phyloP scores from a whole-genome alignment of 116 monocot species.

The Phalaenopsis hybrid region DNA sequence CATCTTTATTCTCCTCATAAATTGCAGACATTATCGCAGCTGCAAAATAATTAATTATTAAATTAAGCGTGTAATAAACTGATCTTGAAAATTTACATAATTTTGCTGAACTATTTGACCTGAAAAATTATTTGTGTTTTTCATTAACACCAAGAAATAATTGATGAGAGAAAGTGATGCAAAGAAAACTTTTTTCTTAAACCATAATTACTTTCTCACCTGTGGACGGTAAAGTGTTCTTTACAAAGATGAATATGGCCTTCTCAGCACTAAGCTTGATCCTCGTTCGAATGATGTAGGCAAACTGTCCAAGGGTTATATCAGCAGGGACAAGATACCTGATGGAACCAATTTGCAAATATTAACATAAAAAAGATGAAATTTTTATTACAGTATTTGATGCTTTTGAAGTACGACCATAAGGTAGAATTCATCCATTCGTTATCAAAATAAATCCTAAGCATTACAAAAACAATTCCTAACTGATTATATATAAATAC shows the following conservation, averaged over 20 bases:
- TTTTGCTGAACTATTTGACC: no score
- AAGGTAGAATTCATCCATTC: no score
- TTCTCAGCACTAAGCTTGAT: slow-evolving; percentile 47
- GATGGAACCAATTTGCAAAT: neutral
- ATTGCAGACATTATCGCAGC: slow-evolving; percentile 50
- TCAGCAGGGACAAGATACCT: slow-evolving; percentile 57
- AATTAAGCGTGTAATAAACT: neutral
- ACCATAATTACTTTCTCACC: slow-evolving; percentile 10
- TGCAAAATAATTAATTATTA: slow-evolving; percentile 1
- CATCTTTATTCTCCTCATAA: slow-evolving; percentile 54
- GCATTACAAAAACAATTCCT: no score
- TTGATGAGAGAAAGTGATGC: no score
- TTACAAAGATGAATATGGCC: slow-evolving; percentile 53
- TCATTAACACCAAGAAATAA: no score
- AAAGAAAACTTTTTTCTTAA: neutral
- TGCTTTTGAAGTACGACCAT: no score
- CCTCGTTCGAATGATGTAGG: slow-evolving; percentile 47
- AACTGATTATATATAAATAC: no score
- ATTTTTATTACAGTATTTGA: neutral
- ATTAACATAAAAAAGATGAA: neutral
- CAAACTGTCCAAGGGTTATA: slow-evolving; percentile 55
- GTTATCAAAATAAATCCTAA: no score
- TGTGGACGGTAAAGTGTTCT: slow-evolving; percentile 50
- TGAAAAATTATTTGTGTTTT: no score
- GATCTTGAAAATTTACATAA: no score